Base-by-base conservation (phyloP, 495 filamentous ascomycete species). In the Aspergillus diversus region DNA sequence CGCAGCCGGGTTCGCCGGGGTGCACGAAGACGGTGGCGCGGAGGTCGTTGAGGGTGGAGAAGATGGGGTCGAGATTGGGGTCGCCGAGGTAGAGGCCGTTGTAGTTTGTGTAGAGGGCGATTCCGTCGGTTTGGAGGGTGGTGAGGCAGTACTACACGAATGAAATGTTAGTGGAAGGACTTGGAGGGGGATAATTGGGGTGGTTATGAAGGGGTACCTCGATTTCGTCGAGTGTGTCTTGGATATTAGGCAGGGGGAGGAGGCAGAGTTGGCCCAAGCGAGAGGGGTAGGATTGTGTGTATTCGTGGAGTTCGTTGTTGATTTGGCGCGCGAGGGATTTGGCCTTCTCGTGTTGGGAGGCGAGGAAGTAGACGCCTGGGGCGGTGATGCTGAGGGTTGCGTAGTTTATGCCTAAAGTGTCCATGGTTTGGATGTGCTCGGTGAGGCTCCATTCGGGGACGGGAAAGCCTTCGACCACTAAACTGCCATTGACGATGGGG, bases 61-160 rank as follows among this genome's bases (percentile, higher is more conserved):
- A 81, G 12, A 86, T 59, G 4, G 78, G 73, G 15, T 78, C 76
- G 33, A 86, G 71, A 7, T n/a, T 5, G 0, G 67, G 31, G 56
- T 82, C 74, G 4, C 84, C 83, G 33, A 84, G 71, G 59, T 86
- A 87, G 8, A 67, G 59, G 15, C 82, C 82, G 43, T 83, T 70
- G 27, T 72, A 68, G 42, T 81, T 82, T 17, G 83, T 78, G 55
- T 78, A 64, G n/a, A 86, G 33, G 4, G 67, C 75, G 33, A 85
- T 74, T 21, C 84, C 83, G 46, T 77, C 75, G 16, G 77, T 76
- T 16, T 70, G 51, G 15, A 78, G 61, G 7, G 68, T 70, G 15
- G 76, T 64, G 7, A 70, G 49, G 13, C 68, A 70, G 17, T 59
- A 61, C 49, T 64, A n/a, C n/a, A n/a, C n/a, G n/a, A n/a, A n/a